A percentile compares a stretch with the other conserved stretches of the same genome.
Conservation (phyloP, 768 basidiomycete genomes). For the Russula earlei region DNA sequence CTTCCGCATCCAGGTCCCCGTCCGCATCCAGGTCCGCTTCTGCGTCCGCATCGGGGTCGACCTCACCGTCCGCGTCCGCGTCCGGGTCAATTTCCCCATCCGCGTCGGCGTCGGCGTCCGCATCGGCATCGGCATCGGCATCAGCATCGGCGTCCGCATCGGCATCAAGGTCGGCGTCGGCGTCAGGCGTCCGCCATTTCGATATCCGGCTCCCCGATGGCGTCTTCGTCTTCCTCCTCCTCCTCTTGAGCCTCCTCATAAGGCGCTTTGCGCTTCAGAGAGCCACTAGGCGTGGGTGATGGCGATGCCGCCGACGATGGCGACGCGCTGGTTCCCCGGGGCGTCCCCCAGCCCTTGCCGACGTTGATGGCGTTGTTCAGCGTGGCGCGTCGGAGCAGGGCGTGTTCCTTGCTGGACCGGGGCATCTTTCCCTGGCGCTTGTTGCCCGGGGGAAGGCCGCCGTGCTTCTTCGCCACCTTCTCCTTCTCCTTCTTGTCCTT, state of each 20-base stretch:
- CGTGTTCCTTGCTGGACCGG: conserved; percentile 19
- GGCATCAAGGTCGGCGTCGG: conserved; percentile 36
- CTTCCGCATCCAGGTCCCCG: conserved; percentile 60
- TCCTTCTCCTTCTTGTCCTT: conserved; percentile 46
- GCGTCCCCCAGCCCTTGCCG: conserved; percentile 22
- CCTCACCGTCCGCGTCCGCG: conserved; percentile 22
- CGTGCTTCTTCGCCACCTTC: conserved; percentile 50
- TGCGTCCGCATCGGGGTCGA: conserved; percentile 52
- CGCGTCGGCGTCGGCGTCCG: conserved; percentile 45
- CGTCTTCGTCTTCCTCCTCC: conserved; percentile 42
- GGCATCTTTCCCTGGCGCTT: conserved; percentile 22
- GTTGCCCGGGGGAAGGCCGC: conserved; percentile 4
- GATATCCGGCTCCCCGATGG: conserved; percentile 14
- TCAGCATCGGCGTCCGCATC: conserved; percentile 51
- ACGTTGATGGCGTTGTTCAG: conserved; percentile 27
- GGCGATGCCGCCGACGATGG: conserved; percentile 36
- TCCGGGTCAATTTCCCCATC: conserved; percentile 44
- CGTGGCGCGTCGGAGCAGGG: conserved; percentile 30
- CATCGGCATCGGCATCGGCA: conserved; percentile 31
- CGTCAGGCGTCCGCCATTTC: conserved; percentile 40
- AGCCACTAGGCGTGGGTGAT: conserved; percentile 44
- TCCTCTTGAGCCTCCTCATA: conserved; percentile 58
- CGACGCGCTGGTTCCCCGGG: conserved; percentile 23
- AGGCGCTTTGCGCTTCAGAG: conserved; percentile 59
- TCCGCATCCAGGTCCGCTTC: conserved; percentile 37